Conservation (phyloP, 1,139 yeast genomes). For the Magnusiomyces starmeri region DNA sequence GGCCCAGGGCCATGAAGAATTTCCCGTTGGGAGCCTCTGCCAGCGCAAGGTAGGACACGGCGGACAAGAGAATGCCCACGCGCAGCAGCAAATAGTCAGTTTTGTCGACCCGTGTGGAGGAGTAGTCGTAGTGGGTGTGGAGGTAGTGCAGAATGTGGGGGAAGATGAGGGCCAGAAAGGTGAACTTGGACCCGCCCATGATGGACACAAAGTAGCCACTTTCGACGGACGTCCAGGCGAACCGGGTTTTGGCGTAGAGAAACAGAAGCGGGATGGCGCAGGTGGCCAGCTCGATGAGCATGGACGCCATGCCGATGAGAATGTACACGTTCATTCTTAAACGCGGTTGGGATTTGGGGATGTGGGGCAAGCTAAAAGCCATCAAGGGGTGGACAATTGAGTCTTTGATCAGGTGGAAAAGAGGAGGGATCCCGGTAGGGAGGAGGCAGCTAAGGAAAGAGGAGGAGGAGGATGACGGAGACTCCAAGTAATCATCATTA, state of each 20-base stretch:
- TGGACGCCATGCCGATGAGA: conserved; percentile 44
- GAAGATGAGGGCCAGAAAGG: conserved; percentile 40
- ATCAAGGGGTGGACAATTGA: conserved; percentile 42
- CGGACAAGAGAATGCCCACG: conserved; percentile 37
- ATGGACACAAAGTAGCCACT: conserved; percentile 55
- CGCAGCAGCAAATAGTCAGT: conserved; percentile 46
- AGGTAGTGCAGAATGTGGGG: conserved; percentile 38
- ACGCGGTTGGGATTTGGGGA: conserved; percentile 36
- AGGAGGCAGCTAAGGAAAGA: not conserved
- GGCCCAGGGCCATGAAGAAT: conserved; percentile 42
- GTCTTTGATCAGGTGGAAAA: no score
- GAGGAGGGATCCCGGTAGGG: no score
- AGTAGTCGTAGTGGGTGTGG: conserved; percentile 27
- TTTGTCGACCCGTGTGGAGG: conserved; percentile 39
- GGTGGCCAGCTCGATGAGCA: conserved; percentile 33
- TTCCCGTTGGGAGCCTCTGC: conserved; percentile 31
- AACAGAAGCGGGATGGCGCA: conserved; percentile 43
- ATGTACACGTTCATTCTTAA: conserved; percentile 43
- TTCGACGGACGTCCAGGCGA: conserved; percentile 52
- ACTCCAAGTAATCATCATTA: no score
- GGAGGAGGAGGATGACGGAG: not conserved
- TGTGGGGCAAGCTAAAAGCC: conserved; percentile 29
- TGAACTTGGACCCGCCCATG: conserved; percentile 43
- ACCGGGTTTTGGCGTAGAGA: conserved; percentile 52
- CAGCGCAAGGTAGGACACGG: conserved; percentile 39